Evolutionary conservation across 2,329 filamentous ascomycete species (phyloP).

Genomic region (Arthrobotrys entomopaga): DNA sequence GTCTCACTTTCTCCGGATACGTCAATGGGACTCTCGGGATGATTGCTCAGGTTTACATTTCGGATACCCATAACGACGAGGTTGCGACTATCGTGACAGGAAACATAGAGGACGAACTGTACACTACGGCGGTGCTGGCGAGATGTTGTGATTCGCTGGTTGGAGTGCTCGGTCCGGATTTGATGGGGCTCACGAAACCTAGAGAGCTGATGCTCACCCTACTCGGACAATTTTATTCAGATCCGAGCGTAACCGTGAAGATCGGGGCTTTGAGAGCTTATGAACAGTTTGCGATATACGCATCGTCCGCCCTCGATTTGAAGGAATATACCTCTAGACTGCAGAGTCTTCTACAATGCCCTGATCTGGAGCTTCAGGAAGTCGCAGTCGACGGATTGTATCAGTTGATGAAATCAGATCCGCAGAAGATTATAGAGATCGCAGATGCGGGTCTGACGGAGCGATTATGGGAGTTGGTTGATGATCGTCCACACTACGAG

Average conservation of each 20-base stretch:
- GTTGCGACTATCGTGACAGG: conserved; percentile 81
- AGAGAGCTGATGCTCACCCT: conserved; percentile 89
- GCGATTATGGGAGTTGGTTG: conserved; percentile 88
- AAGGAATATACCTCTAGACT: conserved; percentile 82
- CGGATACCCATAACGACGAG: conserved; percentile 90
- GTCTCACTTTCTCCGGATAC: conserved; percentile 88
- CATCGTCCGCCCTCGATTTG: conserved; percentile 86
- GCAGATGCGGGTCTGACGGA: conserved; percentile 85
- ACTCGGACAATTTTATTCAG: conserved; percentile 81
- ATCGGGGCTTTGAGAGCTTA: conserved; percentile 82
- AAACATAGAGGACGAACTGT: conserved; percentile 86
- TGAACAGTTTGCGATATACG: conserved; percentile 92
- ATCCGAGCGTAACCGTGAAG: conserved; percentile 76
- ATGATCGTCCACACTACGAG: conserved; percentile 78
- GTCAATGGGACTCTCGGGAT: conserved; percentile 92
- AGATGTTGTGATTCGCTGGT: conserved; percentile 94
- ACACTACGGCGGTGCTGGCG: conserved; percentile 82
- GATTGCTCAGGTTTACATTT: conserved; percentile 90
- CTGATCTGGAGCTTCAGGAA: conserved; percentile 75
- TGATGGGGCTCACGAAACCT: conserved; percentile 92
- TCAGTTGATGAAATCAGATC: conserved; percentile 93
- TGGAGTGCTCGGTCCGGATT: conserved; percentile 92
- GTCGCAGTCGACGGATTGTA: conserved; percentile 88
- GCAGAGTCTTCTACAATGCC: conserved; percentile 79
- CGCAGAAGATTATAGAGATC: conserved; percentile 80